These are phyloP conservation scores for Sarocladium brachiariae DNA, from an alignment of 2,329 filamentous ascomycete genomes.

Conservation along the genomic window DNA sequence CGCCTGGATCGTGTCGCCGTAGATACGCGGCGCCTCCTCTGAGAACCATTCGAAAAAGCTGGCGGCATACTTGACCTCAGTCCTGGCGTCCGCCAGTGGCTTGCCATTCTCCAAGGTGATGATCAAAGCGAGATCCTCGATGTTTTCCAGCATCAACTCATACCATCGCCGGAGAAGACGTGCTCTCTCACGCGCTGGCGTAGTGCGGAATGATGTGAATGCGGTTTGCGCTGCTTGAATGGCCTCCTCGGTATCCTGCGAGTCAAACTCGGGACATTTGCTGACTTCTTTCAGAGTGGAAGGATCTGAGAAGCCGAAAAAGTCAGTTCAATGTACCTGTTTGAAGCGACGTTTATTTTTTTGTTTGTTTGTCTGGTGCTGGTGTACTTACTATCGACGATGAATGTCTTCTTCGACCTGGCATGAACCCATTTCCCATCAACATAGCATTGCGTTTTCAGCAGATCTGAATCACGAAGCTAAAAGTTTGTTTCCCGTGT, in stretches of 20 bases:
- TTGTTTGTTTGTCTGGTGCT: not conserved
- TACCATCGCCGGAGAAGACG: constrained; percentile 59
- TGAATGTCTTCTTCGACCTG: constrained; percentile 65
- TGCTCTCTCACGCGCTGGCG: constrained; percentile 52
- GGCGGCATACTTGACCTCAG: constrained; percentile 51
- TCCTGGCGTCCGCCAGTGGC: constrained; percentile 53
- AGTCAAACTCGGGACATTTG: constrained; percentile 65
- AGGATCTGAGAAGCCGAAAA: constrained; percentile 46
- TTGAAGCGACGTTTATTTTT: not conserved
- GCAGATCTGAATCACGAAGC: constrained; percentile 57
- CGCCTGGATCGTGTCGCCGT: constrained; percentile 40
- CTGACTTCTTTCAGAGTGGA: constrained; percentile 62
- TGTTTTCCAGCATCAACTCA: constrained; percentile 58
- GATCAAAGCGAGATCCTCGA: constrained; percentile 58
- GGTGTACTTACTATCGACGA: constrained; percentile 49
- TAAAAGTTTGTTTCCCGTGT: constrained; percentile 19
- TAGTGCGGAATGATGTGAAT: constrained; percentile 53
- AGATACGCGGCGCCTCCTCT: constrained; percentile 53
- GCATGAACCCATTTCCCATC: constrained; percentile 72
- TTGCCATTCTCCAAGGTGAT: constrained; percentile 70
- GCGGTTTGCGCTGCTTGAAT: constrained; percentile 58
- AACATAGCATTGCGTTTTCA: constrained; percentile 58
- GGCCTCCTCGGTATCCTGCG: constrained; percentile 59
- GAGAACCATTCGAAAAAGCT: constrained; percentile 59
- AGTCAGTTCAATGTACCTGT: not conserved